Conservation (phyloP, 2,329 filamentous ascomycete species). For the Colletotrichum siamense region DNA sequence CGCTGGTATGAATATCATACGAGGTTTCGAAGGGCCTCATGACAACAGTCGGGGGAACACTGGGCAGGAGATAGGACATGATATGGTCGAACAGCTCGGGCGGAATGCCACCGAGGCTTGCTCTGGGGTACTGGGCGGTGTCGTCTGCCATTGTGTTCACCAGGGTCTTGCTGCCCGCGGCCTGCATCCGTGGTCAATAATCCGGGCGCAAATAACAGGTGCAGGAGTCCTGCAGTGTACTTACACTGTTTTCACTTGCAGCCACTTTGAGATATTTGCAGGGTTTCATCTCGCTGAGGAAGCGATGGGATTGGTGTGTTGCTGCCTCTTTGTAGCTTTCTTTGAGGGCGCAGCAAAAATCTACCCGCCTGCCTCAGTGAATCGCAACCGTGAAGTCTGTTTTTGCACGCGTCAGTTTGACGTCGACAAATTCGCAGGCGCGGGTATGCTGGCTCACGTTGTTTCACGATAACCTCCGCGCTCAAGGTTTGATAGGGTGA, state of each 20-base stretch:
- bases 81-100: not conserved
- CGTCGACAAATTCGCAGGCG: not conserved
- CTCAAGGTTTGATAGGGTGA: slow-evolving; percentile 14
- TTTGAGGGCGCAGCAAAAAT: not conserved
- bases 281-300: not conserved
- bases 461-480: slow-evolving; percentile 6
- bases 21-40: not conserved
- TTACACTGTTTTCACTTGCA: not conserved
- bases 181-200: not conserved
- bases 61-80: not conserved
- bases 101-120: not conserved
- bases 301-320: not conserved
- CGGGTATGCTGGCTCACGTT: not conserved
- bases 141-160: not conserved
- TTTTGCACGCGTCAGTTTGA: not conserved
- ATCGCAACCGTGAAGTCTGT: not conserved
- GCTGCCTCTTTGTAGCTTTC: not conserved
- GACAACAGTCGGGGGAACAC: not conserved
- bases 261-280: not conserved
- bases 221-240: not conserved
- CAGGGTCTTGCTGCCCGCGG: not conserved
- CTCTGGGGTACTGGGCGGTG: not conserved
- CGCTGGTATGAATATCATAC: not conserved
- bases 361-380: not conserved
- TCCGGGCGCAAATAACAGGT: not conserved